phyloP scores from a whole-genome alignment of 305 asterid species.

The Solanum hybrid region DNA sequence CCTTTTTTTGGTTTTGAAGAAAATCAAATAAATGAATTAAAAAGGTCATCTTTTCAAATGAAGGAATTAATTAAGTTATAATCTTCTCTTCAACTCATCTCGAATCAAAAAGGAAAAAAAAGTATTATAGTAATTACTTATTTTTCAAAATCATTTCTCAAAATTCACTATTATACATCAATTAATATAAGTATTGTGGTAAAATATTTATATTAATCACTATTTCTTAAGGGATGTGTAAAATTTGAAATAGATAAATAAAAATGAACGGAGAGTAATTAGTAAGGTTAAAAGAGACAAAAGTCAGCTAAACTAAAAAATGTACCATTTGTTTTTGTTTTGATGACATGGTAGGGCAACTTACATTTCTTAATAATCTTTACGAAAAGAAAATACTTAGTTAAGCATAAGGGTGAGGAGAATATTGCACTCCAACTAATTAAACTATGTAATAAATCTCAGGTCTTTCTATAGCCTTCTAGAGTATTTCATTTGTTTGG shows the following conservation, averaged over 20 bases:
- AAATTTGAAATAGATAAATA: background rate
- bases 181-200: too few relatives aligned
- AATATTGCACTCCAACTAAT: background rate
- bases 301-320: background rate
- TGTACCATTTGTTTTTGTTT: background rate
- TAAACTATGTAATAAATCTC: background rate
- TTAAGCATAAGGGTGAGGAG: background rate
- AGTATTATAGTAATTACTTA: background rate
- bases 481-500: background rate
- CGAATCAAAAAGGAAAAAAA: background rate
- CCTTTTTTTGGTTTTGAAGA: background rate
- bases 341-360: background rate
- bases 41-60: background rate
- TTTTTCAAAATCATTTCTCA: background rate
- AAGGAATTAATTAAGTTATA: background rate
- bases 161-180: too few relatives aligned
- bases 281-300: background rate
- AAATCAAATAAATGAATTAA: background rate
- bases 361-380: background rate
- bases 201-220: too few relatives aligned
- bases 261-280: background rate
- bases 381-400: background rate
- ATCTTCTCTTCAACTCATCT: background rate
- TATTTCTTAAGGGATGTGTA: accelerated
- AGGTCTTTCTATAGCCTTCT: background rate